phyloP scores from a whole-genome alignment of 805 yeast species.

The Phaffomyces opuntiae region DNA sequence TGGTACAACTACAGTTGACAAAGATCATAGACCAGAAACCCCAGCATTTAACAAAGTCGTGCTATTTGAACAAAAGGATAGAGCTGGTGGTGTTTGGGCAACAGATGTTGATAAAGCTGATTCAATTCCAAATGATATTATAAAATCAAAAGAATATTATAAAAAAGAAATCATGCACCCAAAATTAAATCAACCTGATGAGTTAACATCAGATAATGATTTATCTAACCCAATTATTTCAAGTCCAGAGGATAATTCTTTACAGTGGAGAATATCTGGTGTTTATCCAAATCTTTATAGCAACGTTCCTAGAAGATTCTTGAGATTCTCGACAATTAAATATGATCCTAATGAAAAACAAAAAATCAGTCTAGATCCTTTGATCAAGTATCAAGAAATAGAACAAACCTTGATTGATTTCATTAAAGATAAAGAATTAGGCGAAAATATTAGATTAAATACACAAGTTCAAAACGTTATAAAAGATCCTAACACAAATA shows the following conservation, averaged over 20 bases:
- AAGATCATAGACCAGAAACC: constrained; percentile 1
- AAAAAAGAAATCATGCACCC: constrained; percentile 27
- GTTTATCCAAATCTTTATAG: constrained; percentile 32
- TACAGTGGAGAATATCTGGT: constrained; percentile 33
- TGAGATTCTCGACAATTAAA: constrained; percentile 30
- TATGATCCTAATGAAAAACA: constrained; percentile 12
- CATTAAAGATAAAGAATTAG: constrained; percentile 23
- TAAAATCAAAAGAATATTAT: constrained; percentile 25
- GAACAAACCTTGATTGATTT: constrained; percentile 22
- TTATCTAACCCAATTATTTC: constrained; percentile 8
- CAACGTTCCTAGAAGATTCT: constrained; percentile 32
- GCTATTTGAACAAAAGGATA: constrained; percentile 33
- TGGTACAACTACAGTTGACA: constrained; percentile 23
- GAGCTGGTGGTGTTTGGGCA: constrained; percentile 38
- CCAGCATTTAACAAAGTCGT: constrained; percentile 28
- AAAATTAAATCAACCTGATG: constrained; percentile 4
- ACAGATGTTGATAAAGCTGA: constrained; percentile 19
- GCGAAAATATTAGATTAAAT: constrained; percentile 28
- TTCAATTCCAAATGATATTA: constrained; percentile 16
- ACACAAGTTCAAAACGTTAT: constrained; percentile 31
- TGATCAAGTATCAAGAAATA: constrained; percentile 29
- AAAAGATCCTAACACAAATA: constrained; percentile 23
- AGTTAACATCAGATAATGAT: constrained; percentile 12
- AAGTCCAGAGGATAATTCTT: constrained; percentile 24
- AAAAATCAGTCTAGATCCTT: constrained; percentile 26